phyloP scores from a whole-genome alignment of 2,329 filamentous ascomycete species.

The Rasamsonia emersonii region DNA sequence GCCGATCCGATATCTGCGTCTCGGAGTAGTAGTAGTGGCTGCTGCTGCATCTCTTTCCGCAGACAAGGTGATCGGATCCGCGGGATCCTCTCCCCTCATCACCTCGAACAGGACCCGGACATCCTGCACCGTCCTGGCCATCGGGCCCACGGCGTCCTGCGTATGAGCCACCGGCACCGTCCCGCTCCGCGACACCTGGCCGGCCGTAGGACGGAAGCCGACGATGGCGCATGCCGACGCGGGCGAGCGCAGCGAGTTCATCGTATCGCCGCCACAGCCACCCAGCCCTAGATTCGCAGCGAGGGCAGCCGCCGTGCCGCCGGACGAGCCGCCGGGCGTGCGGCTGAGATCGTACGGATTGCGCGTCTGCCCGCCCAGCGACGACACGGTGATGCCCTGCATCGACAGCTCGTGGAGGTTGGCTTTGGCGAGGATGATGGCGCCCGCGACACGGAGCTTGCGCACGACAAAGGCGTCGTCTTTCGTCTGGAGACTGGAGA shows the following conservation, averaged over 20 bases:
- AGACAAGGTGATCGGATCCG: conserved; percentile 16
- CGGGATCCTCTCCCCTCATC: conserved; percentile 13
- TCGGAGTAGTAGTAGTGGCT: background rate
- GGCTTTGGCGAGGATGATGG: conserved; percentile 51
- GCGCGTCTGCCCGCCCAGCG: conserved; percentile 54
- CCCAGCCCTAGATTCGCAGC: conserved; percentile 51
- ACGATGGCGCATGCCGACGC: conserved; percentile 54
- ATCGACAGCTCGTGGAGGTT: conserved; percentile 58
- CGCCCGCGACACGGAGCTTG: conserved; percentile 44
- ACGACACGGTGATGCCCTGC: conserved; percentile 55
- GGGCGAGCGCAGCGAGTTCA: conserved; percentile 55
- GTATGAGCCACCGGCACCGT: conserved; percentile 50
- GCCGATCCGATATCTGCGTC: conserved; percentile 30
- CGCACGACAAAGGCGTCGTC: conserved; percentile 44
- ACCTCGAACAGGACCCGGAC: conserved; percentile 17
- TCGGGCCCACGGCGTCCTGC: conserved; percentile 49
- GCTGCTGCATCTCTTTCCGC: background rate
- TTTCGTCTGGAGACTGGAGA: conserved; percentile 36
- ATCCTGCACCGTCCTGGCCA: conserved; percentile 38
- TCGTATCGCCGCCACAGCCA: conserved; percentile 52
- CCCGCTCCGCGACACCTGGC: conserved; percentile 43
- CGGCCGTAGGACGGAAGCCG: conserved; percentile 50
- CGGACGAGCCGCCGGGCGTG: conserved; percentile 58
- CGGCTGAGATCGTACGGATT: conserved; percentile 58
- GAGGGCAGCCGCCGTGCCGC: conserved; percentile 54